These are phyloP conservation scores for Rhodotorula graminis DNA, from an alignment of 768 basidiomycete species.

Conservation along the genomic window DNA sequence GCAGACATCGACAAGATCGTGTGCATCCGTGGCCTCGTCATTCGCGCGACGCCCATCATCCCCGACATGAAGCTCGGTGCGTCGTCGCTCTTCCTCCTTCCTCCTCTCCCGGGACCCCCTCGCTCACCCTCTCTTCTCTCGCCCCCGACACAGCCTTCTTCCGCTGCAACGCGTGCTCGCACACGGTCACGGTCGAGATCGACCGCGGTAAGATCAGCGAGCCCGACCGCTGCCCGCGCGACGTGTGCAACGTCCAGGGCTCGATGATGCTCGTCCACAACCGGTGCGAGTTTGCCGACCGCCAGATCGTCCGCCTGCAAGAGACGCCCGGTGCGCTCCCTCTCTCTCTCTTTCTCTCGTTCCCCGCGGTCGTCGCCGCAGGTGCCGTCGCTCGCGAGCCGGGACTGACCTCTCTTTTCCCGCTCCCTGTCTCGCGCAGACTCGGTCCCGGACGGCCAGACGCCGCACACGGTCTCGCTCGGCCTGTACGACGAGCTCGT, in stretches of 20 bases:
- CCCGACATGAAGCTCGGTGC: constrained; percentile 86
- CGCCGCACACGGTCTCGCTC: constrained; percentile 91
- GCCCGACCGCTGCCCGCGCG: constrained; percentile 83
- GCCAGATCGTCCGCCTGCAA: constrained; percentile 90
- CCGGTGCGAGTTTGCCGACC: constrained; percentile 89
- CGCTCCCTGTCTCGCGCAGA: constrained; percentile 50
- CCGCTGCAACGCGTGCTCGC: constrained; percentile 88
- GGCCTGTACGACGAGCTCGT: constrained; percentile 99
- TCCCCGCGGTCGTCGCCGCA: background rate
- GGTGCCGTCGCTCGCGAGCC: too few species aligned
- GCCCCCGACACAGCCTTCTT: constrained; percentile 68
- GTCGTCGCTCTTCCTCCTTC: constrained; percentile 17
- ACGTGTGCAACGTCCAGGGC: constrained; percentile 79
- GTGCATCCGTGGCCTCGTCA: constrained; percentile 91
- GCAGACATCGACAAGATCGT: constrained; percentile 97
- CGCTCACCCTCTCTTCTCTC: background rate
- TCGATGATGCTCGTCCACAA: constrained; percentile 96
- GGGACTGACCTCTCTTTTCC: too few species aligned
- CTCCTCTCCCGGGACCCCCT: too few species aligned
- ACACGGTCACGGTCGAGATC: constrained; percentile 95
- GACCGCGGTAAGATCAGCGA: constrained; percentile 97
- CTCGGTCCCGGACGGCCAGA: constrained; percentile 95
- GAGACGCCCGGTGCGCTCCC: constrained; percentile 66
- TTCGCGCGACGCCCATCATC: constrained; percentile 93
- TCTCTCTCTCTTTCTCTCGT: background rate